A percentile compares a stretch with the other conserved stretches of the same genome.
Conservation (phyloP, 179 eudicot genomes). For the Actinidia arguta region DNA sequence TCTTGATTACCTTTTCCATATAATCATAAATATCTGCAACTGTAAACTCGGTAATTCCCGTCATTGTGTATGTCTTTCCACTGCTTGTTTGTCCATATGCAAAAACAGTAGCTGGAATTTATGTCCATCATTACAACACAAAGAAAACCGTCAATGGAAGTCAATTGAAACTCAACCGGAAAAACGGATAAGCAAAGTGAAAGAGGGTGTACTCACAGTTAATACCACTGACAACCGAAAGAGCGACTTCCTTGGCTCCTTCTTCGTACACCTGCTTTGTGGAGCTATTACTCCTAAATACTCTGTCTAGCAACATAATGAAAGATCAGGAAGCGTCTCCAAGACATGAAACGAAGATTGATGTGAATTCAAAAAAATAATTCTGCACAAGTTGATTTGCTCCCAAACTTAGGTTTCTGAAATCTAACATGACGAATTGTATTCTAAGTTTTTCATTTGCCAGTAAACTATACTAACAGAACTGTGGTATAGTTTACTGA, state of each 20-base stretch:
- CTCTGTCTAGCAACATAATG: slow-evolving; percentile 60
- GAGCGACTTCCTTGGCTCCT: slow-evolving; percentile 91
- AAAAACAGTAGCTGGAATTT: slow-evolving; percentile 77
- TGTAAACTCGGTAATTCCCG: slow-evolving; percentile 84
- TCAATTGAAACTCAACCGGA: neutral
- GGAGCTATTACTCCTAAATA: slow-evolving; percentile 78
- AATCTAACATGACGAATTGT: neutral
- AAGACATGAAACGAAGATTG: neutral
- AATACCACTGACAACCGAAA: slow-evolving; percentile 88
- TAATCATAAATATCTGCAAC: slow-evolving; percentile 86
- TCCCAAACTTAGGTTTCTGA: neutral
- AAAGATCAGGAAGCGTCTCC: slow-evolving; percentile 15
- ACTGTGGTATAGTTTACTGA: neutral
- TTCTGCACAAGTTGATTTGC: slow-evolving; percentile 4
- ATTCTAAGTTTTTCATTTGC: neutral
- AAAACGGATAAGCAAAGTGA: neutral
- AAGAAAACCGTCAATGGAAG: slow-evolving; percentile 1
- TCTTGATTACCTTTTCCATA: slow-evolving; percentile 70
- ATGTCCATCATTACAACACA: neutral
- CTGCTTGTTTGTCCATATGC: slow-evolving; percentile 99
- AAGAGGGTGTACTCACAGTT: slow-evolving; percentile 70
- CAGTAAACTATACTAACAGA: neutral
- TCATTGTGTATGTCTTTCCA: slow-evolving; percentile 98
- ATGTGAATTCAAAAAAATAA: neutral
- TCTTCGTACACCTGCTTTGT: slow-evolving; percentile 84